Evolutionary conservation across 441 rosid species (phyloP), one percentile per base, ranked within the genome.

Genomic region (Codiaeum variegatum): DNA sequence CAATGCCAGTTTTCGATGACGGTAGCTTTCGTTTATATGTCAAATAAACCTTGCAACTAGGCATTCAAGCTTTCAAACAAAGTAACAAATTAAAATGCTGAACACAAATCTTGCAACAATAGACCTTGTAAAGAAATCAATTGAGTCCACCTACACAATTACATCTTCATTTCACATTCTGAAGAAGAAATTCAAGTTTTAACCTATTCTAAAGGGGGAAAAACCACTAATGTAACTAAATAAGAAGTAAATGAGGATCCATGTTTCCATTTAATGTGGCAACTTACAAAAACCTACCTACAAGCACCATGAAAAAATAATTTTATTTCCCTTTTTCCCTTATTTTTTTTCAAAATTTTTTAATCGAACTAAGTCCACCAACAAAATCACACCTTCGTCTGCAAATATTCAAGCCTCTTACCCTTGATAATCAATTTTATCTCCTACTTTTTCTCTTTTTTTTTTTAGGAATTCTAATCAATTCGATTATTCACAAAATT

Each of bases 1-100:
- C 67, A 72, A 64, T 54, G 38, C 70, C 49, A 61, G 66, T 29
- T 62, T 75, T 69, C 10, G 66, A 67, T 63, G 78, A 73, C 55
- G 75, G 67, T 28, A 77, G 62, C 80, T 79, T 84, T 70, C 87
- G 75, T 81, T 80, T 81, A 71, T 84, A 84, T 49, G 87, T 84
- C 42, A 81, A 66, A 66, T 71, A 70, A 51, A 76, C 76, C 80
- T 78, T 81, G 66, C 72, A 65, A 69, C 76, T 73, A 21, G 75
- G 78, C 85, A 84, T 84, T 72, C 69, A 60, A 58, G 65, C 73
- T 73, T 70, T 65, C 36, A 71, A 62, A 16, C 6, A 40, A 68
- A 62, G 69, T 36, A 42, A 52, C 32, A 49, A 40, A 60, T 40
- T 34, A 47, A 62, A 72, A 66, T 74, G 58, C 28, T 16, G 51